A percentile compares a stretch with the other conserved stretches of the same genome.
These are phyloP conservation scores for Nitzschia sp. DNA, from an alignment of 108 stramenopile genomes.

Conservation along the genomic window DNA sequence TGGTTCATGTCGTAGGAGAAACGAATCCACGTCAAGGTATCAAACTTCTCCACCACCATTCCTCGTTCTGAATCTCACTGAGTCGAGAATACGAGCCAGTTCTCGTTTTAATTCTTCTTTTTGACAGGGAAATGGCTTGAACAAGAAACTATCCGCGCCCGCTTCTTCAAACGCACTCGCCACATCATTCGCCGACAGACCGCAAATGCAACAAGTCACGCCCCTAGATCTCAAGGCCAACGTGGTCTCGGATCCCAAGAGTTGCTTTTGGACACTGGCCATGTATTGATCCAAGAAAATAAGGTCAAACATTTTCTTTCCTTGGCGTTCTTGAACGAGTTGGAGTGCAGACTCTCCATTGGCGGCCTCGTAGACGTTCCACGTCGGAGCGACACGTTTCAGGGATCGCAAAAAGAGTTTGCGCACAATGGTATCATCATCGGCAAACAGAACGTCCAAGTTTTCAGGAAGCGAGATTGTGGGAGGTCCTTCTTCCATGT, in stretches of 20 bases:
- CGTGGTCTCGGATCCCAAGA: conserved; percentile 47
- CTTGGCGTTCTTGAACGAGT: conserved; percentile 19
- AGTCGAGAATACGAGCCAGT: conserved; percentile 1
- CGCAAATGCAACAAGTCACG: conserved; percentile 8
- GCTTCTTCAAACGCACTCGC: conserved; percentile 20
- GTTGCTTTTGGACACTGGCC: conserved; percentile 33
- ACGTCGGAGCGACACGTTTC: conserved; percentile 27
- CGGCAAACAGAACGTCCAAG: conserved; percentile 47
- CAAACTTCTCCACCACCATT: too few relatives aligned
- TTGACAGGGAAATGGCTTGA: conserved; percentile 40
- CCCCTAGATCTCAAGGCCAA: conserved; percentile 30
- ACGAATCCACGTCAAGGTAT: too few relatives aligned
- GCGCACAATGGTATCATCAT: conserved; percentile 52
- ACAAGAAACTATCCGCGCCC: conserved; percentile 36
- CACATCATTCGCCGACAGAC: conserved; percentile 38
- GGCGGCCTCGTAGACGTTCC: conserved; percentile 47
- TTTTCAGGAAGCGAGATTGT: conserved; percentile 24
- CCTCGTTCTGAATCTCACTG: too few relatives aligned
- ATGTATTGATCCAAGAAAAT: conserved; percentile 54
- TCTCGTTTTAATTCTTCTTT: conserved; percentile 10
- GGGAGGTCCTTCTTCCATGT: background rate
- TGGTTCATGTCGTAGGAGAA: too few relatives aligned
- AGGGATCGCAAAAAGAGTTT: conserved; percentile 50
- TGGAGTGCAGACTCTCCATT: conserved; percentile 46
- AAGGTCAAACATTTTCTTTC: conserved; percentile 23